phyloP scores from a whole-genome alignment of 148 eudicot species.

The Talinum fruticosum region DNA sequence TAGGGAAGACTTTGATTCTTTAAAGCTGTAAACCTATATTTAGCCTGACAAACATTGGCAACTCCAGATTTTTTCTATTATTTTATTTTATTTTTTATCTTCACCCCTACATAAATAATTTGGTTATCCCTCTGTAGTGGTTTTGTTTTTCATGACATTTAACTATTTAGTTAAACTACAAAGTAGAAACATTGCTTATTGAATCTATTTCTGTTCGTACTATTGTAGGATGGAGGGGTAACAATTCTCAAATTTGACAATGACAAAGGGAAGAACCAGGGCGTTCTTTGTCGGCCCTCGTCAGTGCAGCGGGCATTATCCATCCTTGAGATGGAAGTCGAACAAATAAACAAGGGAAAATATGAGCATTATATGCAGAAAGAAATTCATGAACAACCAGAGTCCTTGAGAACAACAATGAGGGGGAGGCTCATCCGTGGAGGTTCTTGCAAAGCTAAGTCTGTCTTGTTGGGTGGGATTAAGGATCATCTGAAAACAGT shows the following conservation, averaged over 20 bases:
- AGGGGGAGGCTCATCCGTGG: constrained; percentile 95
- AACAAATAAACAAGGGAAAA: constrained; percentile 90
- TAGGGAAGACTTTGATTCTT: not conserved
- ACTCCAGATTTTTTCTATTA: too few species aligned
- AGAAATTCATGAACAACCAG: constrained; percentile 92
- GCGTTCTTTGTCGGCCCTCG: constrained; percentile 56
- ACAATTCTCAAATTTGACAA: constrained; percentile 77
- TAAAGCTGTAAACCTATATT: too few species aligned
- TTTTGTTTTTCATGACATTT: not conserved
- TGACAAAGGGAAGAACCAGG: constrained; percentile 52
- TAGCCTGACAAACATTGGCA: not conserved
- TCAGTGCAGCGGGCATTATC: constrained; percentile 88
- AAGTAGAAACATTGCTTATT: not conserved
- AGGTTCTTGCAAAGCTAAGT: constrained; percentile 80
- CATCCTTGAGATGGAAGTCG: constrained; percentile 91
- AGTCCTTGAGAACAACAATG: constrained; percentile 92
- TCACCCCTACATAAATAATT: too few species aligned
- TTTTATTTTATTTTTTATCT: too few species aligned
- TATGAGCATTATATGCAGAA: constrained; percentile 96
- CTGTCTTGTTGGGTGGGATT: constrained; percentile 86
- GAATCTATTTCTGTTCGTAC: not conserved
- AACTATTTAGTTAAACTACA: not conserved
- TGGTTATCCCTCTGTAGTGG: not conserved
- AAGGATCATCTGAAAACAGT: constrained; percentile 95
- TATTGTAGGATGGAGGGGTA: constrained; percentile 76